These are phyloP conservation scores for Cruciata laevipes DNA, from an alignment of 257 asterid genomes.

Conservation along the genomic window DNA sequence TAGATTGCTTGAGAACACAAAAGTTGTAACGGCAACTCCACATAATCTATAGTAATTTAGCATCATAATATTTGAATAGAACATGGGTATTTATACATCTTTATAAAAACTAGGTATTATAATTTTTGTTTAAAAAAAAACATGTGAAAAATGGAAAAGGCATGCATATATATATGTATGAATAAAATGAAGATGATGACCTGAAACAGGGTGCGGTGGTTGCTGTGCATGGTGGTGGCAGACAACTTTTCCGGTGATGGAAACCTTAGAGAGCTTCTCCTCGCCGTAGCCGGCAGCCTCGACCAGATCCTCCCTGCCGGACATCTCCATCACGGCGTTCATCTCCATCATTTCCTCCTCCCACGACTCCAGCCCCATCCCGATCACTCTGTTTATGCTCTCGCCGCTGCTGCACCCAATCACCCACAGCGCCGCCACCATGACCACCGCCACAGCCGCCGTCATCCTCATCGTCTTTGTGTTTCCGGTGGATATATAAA, in stretches of 20 bases:
- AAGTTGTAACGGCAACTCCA: background rate
- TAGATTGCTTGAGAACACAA: background rate
- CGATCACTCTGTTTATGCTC: background rate
- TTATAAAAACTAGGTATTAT: too few species aligned
- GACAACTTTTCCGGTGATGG: slow-evolving; percentile 45
- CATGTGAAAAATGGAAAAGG: too few species aligned
- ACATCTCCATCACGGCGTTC: slow-evolving; percentile 18
- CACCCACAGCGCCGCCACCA: background rate
- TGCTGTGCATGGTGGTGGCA: slow-evolving; percentile 24
- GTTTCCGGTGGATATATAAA: slow-evolving; percentile 2
- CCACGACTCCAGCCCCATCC: background rate
- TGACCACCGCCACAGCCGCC: background rate
- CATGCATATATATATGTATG: too few species aligned
- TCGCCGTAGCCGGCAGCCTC: slow-evolving; percentile 80
- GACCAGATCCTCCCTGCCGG: slow-evolving; percentile 47
- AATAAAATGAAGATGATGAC: background rate
- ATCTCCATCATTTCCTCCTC: background rate
- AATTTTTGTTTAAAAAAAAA: too few species aligned
- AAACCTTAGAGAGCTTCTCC: slow-evolving; percentile 63
- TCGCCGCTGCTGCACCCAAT: background rate
- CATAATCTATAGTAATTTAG: too few species aligned
- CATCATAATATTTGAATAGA: too few species aligned
- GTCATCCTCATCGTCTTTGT: background rate
- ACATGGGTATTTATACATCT: too few species aligned
- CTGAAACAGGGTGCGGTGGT: slow-evolving; percentile 9